phyloP scores from a whole-genome alignment of 2,329 filamentous ascomycete genomes.

The Ceratocystis cacaofunesta region DNA sequence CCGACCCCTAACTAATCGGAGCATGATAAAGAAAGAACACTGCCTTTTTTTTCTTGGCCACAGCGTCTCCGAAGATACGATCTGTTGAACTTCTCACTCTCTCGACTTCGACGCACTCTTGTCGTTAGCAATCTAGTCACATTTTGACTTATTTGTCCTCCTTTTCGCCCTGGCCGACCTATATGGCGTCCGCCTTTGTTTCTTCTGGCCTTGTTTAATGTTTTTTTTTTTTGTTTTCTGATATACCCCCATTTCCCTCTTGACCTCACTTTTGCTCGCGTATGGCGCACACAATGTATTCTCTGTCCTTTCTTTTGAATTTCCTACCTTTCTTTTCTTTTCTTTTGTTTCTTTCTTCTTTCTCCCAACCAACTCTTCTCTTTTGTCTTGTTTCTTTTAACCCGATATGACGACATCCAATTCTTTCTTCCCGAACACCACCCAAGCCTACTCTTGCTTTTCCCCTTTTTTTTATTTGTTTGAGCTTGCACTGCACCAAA shows the following conservation, averaged over 20 bases:
- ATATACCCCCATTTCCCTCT: neutral
- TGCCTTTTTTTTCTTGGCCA: no score
- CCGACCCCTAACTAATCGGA: slow-evolving; percentile 29
- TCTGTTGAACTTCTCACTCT: neutral
- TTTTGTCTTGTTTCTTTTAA: neutral
- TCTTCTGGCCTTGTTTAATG: neutral
- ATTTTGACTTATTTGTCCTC: neutral
- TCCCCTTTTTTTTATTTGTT: neutral
- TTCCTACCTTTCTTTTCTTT: neutral
- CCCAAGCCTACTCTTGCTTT: neutral
- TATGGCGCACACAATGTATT: neutral
- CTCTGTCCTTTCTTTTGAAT: neutral
- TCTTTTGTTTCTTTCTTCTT: neutral
- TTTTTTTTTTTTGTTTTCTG: neutral
- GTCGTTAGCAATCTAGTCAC: neutral
- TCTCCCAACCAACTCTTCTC: neutral
- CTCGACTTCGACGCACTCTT: neutral
- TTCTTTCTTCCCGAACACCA: neutral
- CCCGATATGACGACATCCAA: neutral
- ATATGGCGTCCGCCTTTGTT: neutral
- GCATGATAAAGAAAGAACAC: neutral
- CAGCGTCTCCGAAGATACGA: no score
- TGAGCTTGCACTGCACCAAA: neutral
- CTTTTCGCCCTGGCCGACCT: neutral
- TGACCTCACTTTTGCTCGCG: neutral